Evolutionary conservation across 2,329 filamentous ascomycete genomes (phyloP).

Genomic region (Diplodia mutila): DNA sequence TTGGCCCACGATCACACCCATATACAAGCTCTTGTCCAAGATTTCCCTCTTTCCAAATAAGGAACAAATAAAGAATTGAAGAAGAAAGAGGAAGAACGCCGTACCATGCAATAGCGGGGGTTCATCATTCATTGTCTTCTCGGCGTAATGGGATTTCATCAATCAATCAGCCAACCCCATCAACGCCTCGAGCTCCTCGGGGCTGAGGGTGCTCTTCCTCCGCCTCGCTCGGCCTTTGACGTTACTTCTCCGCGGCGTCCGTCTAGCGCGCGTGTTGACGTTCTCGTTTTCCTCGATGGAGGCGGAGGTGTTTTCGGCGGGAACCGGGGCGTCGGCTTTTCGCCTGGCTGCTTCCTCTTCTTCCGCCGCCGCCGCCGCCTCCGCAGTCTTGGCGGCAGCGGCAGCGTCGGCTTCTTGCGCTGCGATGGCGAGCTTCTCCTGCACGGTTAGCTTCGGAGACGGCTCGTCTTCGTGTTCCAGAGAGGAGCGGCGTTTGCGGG

Average conservation of each 20-base stretch:
- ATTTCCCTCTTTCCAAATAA: background rate
- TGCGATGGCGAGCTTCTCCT: conserved; percentile 52
- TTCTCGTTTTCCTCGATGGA: conserved; percentile 26
- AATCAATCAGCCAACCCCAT: conserved; percentile 36
- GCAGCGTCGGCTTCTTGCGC: conserved; percentile 51
- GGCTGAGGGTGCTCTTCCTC: conserved; percentile 74
- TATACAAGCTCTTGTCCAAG: background rate
- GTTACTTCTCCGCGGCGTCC: conserved; percentile 51
- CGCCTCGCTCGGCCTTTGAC: conserved; percentile 62
- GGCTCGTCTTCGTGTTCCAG: conserved; percentile 43
- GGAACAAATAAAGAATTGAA: background rate
- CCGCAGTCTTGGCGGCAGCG: conserved; percentile 35
- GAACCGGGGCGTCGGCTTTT: background rate
- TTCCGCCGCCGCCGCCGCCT: conserved; percentile 23
- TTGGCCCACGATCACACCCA: background rate
- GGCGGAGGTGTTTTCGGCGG: background rate
- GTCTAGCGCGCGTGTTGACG: conserved; percentile 40
- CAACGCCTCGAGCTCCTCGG: conserved; percentile 68
- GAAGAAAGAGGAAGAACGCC: background rate
- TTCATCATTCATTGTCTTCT: background rate
- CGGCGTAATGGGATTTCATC: no score
- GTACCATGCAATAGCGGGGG: background rate
- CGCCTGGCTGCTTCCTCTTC: conserved; percentile 32
- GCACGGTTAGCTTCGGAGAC: conserved; percentile 48
- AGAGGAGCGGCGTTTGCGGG: conserved; percentile 44